These are phyloP conservation scores for Diutina catenulata DNA, from an alignment of 1,139 yeast species.

Conservation along the genomic window DNA sequence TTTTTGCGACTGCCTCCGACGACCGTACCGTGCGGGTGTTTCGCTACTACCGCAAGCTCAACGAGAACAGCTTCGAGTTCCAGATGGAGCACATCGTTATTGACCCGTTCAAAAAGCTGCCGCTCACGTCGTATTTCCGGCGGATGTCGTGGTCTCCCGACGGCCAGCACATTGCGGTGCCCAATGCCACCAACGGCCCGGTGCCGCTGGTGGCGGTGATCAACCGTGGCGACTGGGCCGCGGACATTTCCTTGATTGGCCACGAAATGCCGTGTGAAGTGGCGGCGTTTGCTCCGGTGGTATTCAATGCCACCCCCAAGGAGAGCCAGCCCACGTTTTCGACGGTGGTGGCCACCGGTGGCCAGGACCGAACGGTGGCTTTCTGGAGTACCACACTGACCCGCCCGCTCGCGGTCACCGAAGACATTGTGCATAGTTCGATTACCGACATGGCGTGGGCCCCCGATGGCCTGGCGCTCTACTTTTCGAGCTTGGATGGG, in stretches of 20 bases:
- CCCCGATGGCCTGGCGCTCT: slow-evolving; percentile 63
- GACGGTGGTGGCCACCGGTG: slow-evolving; percentile 65
- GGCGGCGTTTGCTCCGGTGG: slow-evolving; percentile 73
- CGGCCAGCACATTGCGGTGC: slow-evolving; percentile 92
- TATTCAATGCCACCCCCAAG: slow-evolving; percentile 19
- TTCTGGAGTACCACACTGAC: slow-evolving; percentile 57
- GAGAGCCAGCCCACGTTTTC: slow-evolving; percentile 13
- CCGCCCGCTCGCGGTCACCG: slow-evolving; percentile 53
- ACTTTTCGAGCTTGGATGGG: slow-evolving; percentile 77
- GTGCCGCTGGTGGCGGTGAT: slow-evolving; percentile 83
- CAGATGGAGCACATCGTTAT: slow-evolving; percentile 74
- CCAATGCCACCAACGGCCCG: slow-evolving; percentile 96
- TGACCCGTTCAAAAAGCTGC: slow-evolving; percentile 81
- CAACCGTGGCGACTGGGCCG: slow-evolving; percentile 87
- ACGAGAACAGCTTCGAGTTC: slow-evolving; percentile 66
- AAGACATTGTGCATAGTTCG: slow-evolving; percentile 47
- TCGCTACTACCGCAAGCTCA: slow-evolving; percentile 58
- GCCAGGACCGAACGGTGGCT: slow-evolving; percentile 64
- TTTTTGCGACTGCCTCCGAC: slow-evolving; percentile 93
- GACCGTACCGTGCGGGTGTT: slow-evolving; percentile 84
- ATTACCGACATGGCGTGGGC: slow-evolving; percentile 73
- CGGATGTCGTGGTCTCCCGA: slow-evolving; percentile 97
- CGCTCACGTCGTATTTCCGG: slow-evolving; percentile 84
- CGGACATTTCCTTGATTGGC: slow-evolving; percentile 80
- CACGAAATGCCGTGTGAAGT: slow-evolving; percentile 97